Evolutionary conservation across 2,329 filamentous ascomycete genomes (phyloP), one percentile per base, ranked within the genome.

Genomic region (Colletotrichum cordylinicola): DNA sequence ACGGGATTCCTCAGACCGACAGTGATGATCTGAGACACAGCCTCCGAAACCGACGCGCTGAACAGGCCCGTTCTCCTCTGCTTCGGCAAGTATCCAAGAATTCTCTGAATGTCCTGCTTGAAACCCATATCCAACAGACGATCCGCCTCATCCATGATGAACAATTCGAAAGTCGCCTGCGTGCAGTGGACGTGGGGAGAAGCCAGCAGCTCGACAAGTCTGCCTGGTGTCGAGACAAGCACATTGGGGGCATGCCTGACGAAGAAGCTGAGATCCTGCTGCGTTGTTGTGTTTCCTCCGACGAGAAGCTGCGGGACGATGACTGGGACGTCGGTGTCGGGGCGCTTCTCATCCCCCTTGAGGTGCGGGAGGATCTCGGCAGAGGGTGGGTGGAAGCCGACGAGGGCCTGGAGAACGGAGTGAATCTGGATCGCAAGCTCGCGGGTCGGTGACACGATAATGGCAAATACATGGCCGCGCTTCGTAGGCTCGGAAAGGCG

Each of bases 131-230:
- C 97, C 13, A 99, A 88, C 31, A 99, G 87, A 75, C 97, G 91
- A 84, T 99, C 97, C 66, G 96, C 97, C 86, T 99, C 97, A 82
- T 99, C 97, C 43, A 99, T 90, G 5, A 99, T 94, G 13, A 99
- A 91, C 66, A 95, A 92, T 83, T 99, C 96, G 79, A 99, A 98
- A 0, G 95, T 95, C 2, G 95, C 96, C 77, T 96, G 94, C 1
- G 95, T 93, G 80, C 95, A 96, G 83, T 98, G 95, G 16, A 98
- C 96, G 81, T 98, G 94, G 2, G 93, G 94, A 2, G 95, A 98
- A 0, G 94, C 93, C 6, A 99, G 89, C 1, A 99, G 90, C 82
- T 98, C 96, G 8, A 98, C 91, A 3, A 99, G 90, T 62, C 97
- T 92, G 6, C 97, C 98, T 0, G 97, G 97, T 0, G 97, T 98